Base-by-base conservation (phyloP, 116 monocot species). In the Papilionanthe hybrid region DNA sequence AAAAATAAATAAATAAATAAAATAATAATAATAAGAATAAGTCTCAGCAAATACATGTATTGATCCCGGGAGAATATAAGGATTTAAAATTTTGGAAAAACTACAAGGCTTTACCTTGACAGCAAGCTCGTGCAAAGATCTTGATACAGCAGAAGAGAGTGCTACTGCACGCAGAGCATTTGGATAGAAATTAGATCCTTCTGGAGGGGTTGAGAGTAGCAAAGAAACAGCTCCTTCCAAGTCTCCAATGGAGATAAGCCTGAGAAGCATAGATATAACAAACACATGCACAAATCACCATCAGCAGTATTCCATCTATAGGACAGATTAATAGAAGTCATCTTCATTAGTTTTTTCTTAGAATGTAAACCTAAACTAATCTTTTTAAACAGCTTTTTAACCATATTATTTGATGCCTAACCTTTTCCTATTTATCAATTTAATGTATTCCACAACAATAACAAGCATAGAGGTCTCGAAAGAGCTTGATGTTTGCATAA, bases 81-180 rank as follows among this genome's bases (percentile, higher is more conserved):
- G 44, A 42, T 73, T 73, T 43, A n/a, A 9, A 73, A 73, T 19
- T 13, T 75, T 19, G 15, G 28, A 13, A 75, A 75, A 75, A 49
- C 9, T 25, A 23, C 1, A 49, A 50, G 22, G 49, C 11, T 17
- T 84, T 57, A 93, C 99, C 89, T 99, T 99, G 30, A 99, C 99
- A 76, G 99, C 95, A 84, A 99, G 93, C 80, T 99, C 99, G 85
- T 93, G 99, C 80, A 99, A 87, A 44, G 99, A 99, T 42, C 81
- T 87, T 81, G 99, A 99, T 15, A 99, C 99, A 45, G 99, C 95
- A 88, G 99, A 93, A 42, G 99, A 99, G 20, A 99, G 80, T 82
- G 89, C 99, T 63, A 99, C 90, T 28, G 99, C 99, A 78, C 99
- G 90, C 65, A 99, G 81, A 74, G 99, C 95, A 90, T 99, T 99